phyloP scores from a whole-genome alignment of 495 filamentous ascomycete species.

The Wilcoxina mikolae region DNA sequence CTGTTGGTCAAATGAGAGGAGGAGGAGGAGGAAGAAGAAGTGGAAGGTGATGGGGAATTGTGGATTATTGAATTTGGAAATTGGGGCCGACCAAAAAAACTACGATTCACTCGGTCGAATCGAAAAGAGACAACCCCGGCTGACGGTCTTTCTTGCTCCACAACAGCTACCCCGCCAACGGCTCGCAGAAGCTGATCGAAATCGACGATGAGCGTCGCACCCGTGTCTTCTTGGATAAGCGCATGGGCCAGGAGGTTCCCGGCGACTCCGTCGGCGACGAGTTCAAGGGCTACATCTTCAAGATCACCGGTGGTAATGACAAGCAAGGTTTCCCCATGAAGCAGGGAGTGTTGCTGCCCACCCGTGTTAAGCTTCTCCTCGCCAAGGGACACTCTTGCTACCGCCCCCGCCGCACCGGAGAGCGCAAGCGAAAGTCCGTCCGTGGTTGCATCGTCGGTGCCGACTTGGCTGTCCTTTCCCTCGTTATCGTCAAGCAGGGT shows the following conservation, averaged over 20 bases:
- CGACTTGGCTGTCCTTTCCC: slow-evolving; percentile 85
- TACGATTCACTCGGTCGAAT: background rate
- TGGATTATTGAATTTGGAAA: too few species aligned
- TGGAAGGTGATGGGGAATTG: too few species aligned
- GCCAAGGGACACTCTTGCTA: slow-evolving; percentile 92
- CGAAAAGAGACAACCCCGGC: background rate
- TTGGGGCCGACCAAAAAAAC: background rate
- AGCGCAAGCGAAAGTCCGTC: slow-evolving; percentile 97
- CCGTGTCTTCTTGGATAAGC: slow-evolving; percentile 72
- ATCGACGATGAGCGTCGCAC: slow-evolving; percentile 94
- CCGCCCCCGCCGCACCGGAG: slow-evolving; percentile 88
- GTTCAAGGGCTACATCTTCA: slow-evolving; percentile 97
- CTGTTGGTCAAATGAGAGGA: background rate
- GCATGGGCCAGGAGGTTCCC: slow-evolving; percentile 94
- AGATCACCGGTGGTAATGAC: slow-evolving; percentile 99
- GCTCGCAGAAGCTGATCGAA: slow-evolving; percentile 97
- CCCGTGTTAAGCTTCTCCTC: slow-evolving; percentile 90
- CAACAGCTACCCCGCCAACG: slow-evolving; percentile 64
- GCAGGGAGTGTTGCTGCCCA: slow-evolving; percentile 97
- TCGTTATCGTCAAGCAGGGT: slow-evolving; percentile 93
- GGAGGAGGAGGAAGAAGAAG: background rate
- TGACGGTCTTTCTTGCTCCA: slow-evolving; percentile 1
- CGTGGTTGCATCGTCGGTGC: slow-evolving; percentile 93
- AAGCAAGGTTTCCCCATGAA: slow-evolving; percentile 99
- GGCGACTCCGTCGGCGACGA: slow-evolving; percentile 91